These are phyloP conservation scores for Zymoseptoria passerinii DNA, from an alignment of 2,329 filamentous ascomycete species.

Conservation along the genomic window DNA sequence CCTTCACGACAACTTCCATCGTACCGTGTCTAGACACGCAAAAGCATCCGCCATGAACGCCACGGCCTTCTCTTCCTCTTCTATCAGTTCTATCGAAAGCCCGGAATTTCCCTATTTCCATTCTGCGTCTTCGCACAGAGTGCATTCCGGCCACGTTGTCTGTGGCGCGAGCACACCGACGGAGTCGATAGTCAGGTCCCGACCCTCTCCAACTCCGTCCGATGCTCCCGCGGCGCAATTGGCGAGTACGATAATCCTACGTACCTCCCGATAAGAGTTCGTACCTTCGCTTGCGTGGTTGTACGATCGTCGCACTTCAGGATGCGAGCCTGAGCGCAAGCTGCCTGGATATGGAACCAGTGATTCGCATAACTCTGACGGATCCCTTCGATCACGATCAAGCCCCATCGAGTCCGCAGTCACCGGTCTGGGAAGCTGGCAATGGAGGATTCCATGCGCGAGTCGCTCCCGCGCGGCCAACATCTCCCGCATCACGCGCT, in stretches of 20 bases:
- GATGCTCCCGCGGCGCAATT: background rate
- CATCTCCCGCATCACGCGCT: conserved; percentile 8
- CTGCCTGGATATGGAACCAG: background rate
- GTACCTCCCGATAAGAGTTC: background rate
- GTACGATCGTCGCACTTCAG: background rate
- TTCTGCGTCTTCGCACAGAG: background rate
- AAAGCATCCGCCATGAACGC: background rate
- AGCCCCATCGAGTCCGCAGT: conserved; percentile 23
- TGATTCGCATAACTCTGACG: conserved; percentile 34
- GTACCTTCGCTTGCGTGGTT: background rate
- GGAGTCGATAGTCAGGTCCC: background rate
- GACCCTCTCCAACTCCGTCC: background rate
- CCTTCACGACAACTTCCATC: background rate
- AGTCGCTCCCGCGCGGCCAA: conserved; percentile 7
- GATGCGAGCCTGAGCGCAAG: background rate
- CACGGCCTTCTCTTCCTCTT: background rate
- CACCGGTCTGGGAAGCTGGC: conserved; percentile 11
- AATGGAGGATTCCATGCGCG: conserved; percentile 5
- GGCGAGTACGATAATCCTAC: background rate
- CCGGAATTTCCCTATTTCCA: background rate
- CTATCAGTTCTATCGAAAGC: background rate
- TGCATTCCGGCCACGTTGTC: background rate
- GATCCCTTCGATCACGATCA: conserved; percentile 33
- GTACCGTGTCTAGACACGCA: background rate
- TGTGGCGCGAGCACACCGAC: background rate